Conservation (phyloP, 2,329 filamentous ascomycete species). For the Lasiodiplodia citricola region DNA sequence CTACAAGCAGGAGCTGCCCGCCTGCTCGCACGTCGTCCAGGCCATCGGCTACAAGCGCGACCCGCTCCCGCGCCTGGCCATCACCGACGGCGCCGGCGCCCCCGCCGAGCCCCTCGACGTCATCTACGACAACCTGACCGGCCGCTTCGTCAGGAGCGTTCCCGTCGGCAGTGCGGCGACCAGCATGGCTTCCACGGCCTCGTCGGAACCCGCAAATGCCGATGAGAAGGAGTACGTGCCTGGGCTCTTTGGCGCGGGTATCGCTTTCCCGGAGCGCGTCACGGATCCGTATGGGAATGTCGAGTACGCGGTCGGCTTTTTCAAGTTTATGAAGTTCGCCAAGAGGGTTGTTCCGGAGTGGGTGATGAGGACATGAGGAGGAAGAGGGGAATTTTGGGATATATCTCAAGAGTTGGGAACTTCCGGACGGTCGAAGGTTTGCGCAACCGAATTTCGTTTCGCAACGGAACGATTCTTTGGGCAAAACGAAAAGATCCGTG, state of each 20-base stretch:
- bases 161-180: conserved; percentile 43
- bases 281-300: conserved; percentile 66
- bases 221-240: conserved; percentile 45
- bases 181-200: conserved; percentile 48
- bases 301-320: conserved; percentile 67
- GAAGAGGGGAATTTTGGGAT: background rate
- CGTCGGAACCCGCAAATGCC: background rate
- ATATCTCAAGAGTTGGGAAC: background rate
- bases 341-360: conserved; percentile 61
- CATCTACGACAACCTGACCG: conserved; percentile 44
- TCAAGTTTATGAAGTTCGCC: conserved; percentile 69
- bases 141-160: conserved; percentile 31
- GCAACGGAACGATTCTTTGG: background rate
- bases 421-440: background rate
- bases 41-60: conserved; percentile 64
- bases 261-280: conserved; percentile 67
- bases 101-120: conserved; percentile 33
- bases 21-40: conserved; percentile 60
- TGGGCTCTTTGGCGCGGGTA: conserved; percentile 65
- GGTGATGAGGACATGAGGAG: conserved; percentile 33
- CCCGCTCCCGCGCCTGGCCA: conserved; percentile 54
- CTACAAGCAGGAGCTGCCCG: conserved; percentile 55
- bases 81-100: conserved; percentile 39
- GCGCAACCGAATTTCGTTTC: background rate
- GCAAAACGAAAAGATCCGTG: background rate